These are phyloP conservation scores for Nowakowskiella sp. DNA, from an alignment of 192 early-diverging fungal species.

Conservation along the genomic window DNA sequence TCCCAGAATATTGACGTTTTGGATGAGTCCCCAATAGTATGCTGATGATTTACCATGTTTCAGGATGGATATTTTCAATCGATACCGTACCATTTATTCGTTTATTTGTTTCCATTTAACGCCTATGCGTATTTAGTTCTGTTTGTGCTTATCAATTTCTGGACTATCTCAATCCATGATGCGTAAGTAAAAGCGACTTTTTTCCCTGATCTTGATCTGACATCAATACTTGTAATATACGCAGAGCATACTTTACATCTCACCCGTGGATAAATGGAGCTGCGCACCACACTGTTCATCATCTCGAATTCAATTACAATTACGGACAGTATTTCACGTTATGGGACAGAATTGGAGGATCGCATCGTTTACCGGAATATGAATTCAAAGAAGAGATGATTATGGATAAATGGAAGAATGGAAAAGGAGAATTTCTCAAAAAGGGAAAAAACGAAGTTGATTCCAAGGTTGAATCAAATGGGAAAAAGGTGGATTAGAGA, in stretches of 20 bases:
- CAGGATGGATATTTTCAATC: conserved; percentile 93
- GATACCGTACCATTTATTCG: conserved; percentile 88
- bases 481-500: no score
- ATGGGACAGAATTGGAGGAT: conserved; percentile 61
- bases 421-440: no score
- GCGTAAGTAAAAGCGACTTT: conserved; percentile 45
- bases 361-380: conserved; percentile 34
- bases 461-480: no score
- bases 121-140: conserved; percentile 78
- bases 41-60: background rate
- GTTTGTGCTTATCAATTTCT: conserved; percentile 85
- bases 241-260: conserved; percentile 61
- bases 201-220: no score
- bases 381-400: conserved; percentile 47
- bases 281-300: conserved; percentile 97
- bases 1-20: background rate
- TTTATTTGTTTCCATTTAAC: conserved; percentile 85
- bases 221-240: no score
- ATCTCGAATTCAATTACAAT: conserved; percentile 99
- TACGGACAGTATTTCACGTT: conserved; percentile 97
- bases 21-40: conserved; percentile 3
- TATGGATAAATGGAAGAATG: conserved; percentile 25
- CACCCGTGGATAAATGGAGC: conserved; percentile 71
- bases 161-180: conserved; percentile 98
- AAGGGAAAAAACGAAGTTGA: no score